Conservation (phyloP, 345 rosid genomes). For the Salix exigua region DNA sequence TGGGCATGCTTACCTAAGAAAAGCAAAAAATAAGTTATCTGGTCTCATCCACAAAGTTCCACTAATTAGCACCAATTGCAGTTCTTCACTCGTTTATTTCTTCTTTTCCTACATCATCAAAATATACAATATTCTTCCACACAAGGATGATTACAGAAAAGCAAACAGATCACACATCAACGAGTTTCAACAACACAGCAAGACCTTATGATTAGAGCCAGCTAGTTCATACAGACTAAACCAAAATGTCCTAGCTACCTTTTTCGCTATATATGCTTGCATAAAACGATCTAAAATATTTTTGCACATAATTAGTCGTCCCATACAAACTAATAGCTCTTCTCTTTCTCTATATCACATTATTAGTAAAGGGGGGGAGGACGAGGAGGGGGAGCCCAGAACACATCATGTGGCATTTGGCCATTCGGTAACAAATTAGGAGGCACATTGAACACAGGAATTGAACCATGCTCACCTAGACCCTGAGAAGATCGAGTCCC, state of each 20-base stretch:
- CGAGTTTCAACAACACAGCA: constrained; percentile 7
- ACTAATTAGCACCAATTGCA: constrained; percentile 1
- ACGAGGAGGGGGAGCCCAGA: constrained; percentile 70
- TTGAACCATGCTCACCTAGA: constrained; percentile 36
- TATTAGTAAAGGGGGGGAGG: constrained; percentile 54
- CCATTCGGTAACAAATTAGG: constrained; percentile 66
- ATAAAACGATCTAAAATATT: constrained; percentile 13
- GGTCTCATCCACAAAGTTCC: constrained; percentile 7
- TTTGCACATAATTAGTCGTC: constrained; percentile 20
- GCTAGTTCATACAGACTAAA: constrained; percentile 18
- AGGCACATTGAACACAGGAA: constrained; percentile 62
- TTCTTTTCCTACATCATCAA: constrained; percentile 20
- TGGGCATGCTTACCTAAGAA: constrained; percentile 23
- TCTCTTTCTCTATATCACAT: background rate
- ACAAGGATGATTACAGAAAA: constrained; percentile 1
- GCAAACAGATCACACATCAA: background rate
- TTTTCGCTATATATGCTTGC: constrained; percentile 18
- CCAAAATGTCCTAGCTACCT: constrained; percentile 22
- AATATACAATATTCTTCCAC: constrained; percentile 10
- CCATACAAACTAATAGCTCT: constrained; percentile 9
- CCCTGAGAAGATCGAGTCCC: constrained; percentile 34
- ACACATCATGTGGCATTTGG: constrained; percentile 67
- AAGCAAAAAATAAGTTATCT: background rate
- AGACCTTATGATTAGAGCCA: constrained; percentile 8
- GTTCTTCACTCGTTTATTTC: background rate